These are phyloP conservation scores for Vickermania ingenoplastis DNA, from an alignment of 208 protist species.

Conservation along the genomic window DNA sequence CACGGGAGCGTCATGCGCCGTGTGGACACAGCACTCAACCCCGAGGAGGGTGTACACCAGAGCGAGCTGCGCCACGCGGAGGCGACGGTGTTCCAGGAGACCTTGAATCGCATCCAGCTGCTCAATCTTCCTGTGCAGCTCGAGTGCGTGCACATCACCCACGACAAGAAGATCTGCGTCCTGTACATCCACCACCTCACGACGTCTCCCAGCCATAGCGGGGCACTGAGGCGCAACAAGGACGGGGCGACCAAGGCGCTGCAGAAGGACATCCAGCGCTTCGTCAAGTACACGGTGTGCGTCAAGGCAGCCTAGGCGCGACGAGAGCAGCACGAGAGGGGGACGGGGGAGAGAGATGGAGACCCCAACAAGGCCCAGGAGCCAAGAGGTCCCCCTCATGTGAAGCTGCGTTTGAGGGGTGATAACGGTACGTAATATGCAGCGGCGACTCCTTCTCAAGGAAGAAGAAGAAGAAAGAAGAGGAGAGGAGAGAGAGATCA, in stretches of 20 bases:
- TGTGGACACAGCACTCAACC: constrained; percentile 15
- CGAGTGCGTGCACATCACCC: constrained; percentile 45
- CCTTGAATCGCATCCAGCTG: constrained; percentile 48
- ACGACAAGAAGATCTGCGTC: constrained; percentile 43
- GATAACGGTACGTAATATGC: no score
- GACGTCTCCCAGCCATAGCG: constrained; percentile 18
- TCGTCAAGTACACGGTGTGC: not conserved
- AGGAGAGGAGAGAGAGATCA: no score
- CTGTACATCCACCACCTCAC: constrained; percentile 36
- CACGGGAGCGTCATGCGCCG: constrained; percentile 34
- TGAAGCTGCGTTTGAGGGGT: no score
- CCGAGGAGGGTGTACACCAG: constrained; percentile 18
- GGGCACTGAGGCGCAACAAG: constrained; percentile 10
- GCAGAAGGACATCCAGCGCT: not conserved
- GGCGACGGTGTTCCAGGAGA: constrained; percentile 26
- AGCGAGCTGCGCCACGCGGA: constrained; percentile 13
- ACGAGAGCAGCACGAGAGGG: no score
- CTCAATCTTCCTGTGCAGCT: constrained; percentile 49
- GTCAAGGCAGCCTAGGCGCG: not conserved
- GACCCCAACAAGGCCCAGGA: no score
- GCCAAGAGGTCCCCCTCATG: no score
- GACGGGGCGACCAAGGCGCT: not conserved
- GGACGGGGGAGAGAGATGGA: no score
- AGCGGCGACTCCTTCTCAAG: no score
- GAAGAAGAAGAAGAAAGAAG: no score